Percentiles rank a stretch among this genome's conserved stretches.
Evolutionary conservation across 2,329 filamentous ascomycete species (phyloP).

Genomic region (Ophiostoma sp.): DNA sequence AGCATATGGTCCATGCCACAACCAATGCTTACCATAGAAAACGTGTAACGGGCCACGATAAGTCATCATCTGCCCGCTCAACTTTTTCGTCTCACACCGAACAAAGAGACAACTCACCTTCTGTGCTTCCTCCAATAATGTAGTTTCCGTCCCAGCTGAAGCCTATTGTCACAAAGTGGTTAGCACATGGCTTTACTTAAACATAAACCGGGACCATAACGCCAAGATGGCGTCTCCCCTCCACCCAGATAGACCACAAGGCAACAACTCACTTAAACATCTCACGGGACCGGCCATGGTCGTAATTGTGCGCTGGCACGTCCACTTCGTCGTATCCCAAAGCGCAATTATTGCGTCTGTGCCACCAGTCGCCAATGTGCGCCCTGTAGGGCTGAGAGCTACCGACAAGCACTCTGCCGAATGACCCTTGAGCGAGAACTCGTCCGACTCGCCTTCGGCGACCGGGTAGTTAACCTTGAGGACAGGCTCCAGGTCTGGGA

Average conservation of each 20-base stretch:
- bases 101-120: constrained; percentile 50
- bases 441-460: constrained; percentile 39
- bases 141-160: constrained; percentile 80
- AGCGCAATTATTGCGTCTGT: constrained; percentile 73
- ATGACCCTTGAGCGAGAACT: constrained; percentile 69
- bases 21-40: not conserved
- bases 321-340: constrained; percentile 78
- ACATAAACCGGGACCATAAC: not conserved
- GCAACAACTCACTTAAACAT: constrained; percentile 58
- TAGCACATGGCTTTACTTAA: not conserved
- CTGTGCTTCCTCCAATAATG: constrained; percentile 71
- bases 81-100: not conserved
- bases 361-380: constrained; percentile 72
- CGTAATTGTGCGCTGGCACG: constrained; percentile 70
- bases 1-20: not conserved
- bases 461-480: constrained; percentile 51
- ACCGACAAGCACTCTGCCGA: constrained; percentile 70
- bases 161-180: constrained; percentile 43
- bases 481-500: constrained; percentile 61
- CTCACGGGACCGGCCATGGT: constrained; percentile 69
- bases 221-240: not conserved
- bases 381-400: constrained; percentile 69
- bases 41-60: not conserved
- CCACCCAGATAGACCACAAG: not conserved
- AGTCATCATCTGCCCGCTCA: not conserved